Evolutionary conservation across 257 asterid species (phyloP).

Genomic region (Solanum rostratum): DNA sequence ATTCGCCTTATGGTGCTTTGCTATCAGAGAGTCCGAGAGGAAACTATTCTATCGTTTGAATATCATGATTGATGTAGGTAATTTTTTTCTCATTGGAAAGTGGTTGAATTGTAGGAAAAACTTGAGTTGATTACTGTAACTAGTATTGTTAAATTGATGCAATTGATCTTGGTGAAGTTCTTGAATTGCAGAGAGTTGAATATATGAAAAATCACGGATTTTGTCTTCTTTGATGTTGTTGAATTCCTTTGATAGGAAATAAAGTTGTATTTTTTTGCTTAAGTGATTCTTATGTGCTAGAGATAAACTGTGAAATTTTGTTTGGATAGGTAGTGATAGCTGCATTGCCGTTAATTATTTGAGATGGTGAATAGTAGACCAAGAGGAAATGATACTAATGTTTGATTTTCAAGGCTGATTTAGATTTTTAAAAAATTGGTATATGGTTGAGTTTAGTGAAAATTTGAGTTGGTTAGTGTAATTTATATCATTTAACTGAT

Average conservation of each 20-base stretch:
- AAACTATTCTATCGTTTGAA: constrained; percentile 58
- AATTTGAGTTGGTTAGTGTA: neutral
- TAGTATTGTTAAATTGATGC: neutral
- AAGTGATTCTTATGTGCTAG: neutral
- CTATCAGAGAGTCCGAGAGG: constrained; percentile 75
- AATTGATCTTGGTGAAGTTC: neutral
- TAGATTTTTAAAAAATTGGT: neutral
- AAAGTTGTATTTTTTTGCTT: neutral
- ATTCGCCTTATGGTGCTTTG: constrained; percentile 79
- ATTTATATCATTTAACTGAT: neutral
- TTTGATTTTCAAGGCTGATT: neutral
- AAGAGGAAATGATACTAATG: neutral
- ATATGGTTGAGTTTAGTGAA: neutral
- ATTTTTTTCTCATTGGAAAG: neutral
- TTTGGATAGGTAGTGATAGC: neutral
- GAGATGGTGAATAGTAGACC: neutral
- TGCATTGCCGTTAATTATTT: neutral
- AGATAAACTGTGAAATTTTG: neutral
- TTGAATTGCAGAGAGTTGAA: neutral
- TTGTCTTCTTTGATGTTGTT: neutral
- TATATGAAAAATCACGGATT: neutral
- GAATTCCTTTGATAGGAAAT: neutral
- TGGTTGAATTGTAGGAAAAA: neutral
- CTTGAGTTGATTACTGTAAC: neutral
- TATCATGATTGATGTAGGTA: neutral